Conservation (phyloP, 177 flowering plant species). For the Telopea speciosissima region DNA sequence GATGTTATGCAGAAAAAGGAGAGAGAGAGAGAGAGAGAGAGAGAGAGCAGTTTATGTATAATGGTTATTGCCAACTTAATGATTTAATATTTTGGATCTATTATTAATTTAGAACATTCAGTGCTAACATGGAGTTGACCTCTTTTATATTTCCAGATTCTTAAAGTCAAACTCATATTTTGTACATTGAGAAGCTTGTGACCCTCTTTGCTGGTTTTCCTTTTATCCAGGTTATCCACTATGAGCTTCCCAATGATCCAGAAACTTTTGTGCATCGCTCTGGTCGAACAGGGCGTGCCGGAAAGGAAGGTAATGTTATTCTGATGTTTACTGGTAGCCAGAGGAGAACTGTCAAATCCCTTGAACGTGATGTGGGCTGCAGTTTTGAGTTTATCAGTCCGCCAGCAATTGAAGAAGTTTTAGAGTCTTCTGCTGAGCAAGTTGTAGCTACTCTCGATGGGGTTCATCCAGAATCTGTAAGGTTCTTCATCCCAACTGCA, state of each 20-base stretch:
- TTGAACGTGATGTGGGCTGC: slow-evolving; percentile 95
- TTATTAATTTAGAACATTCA: too few relatives aligned
- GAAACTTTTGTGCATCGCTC: slow-evolving; percentile 99
- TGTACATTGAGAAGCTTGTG: neutral
- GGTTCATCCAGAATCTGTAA: slow-evolving; percentile 81
- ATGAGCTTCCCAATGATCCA: slow-evolving; percentile 96
- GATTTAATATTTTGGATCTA: too few relatives aligned
- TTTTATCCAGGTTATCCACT: slow-evolving; percentile 71
- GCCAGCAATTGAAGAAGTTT: slow-evolving; percentile 69
- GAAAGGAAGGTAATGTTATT: slow-evolving; percentile 85
- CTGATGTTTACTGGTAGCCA: slow-evolving; percentile 77
- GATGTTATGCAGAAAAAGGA: too few relatives aligned
- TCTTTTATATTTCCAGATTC: too few relatives aligned
- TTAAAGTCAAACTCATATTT: too few relatives aligned
- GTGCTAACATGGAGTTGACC: too few relatives aligned
- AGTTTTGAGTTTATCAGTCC: slow-evolving; percentile 78
- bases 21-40: too few relatives aligned
- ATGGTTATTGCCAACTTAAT: too few relatives aligned
- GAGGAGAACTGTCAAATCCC: slow-evolving; percentile 70
- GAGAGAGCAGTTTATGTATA: too few relatives aligned
- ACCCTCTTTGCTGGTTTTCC: neutral
- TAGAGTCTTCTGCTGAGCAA: slow-evolving; percentile 84
- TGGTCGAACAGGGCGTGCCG: slow-evolving; percentile 99
- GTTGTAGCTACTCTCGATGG: slow-evolving; percentile 84
- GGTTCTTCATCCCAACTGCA: slow-evolving; percentile 82